Evolutionary conservation across 208 protist genomes (phyloP).

Genomic region (Trypanosomatidae sp.): DNA sequence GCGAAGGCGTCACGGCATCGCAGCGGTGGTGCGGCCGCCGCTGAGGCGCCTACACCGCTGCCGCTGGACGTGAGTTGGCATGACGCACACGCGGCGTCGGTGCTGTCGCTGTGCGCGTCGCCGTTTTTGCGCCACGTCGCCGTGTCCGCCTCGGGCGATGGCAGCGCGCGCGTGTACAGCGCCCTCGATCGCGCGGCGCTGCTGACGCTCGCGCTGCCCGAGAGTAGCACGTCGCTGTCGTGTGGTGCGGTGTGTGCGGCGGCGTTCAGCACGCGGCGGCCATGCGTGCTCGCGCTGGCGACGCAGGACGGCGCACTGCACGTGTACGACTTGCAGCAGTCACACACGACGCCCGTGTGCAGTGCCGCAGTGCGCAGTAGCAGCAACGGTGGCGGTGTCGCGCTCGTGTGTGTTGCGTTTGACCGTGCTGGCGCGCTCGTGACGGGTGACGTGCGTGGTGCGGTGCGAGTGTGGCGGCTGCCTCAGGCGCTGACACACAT

Average conservation of each 20-base stretch:
- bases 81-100: constrained; percentile 52
- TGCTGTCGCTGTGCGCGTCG: constrained; percentile 61
- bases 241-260: too few relatives aligned
- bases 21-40: too few relatives aligned
- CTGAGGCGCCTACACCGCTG: too few relatives aligned
- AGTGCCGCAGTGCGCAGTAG: constrained; percentile 14
- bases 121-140: constrained; percentile 85
- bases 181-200: constrained; percentile 53
- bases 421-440: constrained; percentile 38
- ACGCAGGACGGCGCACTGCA: constrained; percentile 67
- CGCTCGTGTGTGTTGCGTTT: constrained; percentile 54
- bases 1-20: too few relatives aligned
- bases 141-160: constrained; percentile 77
- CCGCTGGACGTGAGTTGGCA: constrained; percentile 66
- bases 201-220: constrained; percentile 74
- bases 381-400: constrained; percentile 41
- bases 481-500: constrained; percentile 46
- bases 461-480: constrained; percentile 58
- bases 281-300: constrained; percentile 62
- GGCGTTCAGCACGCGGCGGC: constrained; percentile 76
- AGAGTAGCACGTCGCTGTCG: constrained; percentile 1
- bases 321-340: constrained; percentile 77
- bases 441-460: constrained; percentile 59
- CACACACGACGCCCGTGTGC: constrained; percentile 35
- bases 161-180: constrained; percentile 65